phyloP scores from a whole-genome alignment of 129 eudicot genomes.

The Lactuca saligna region DNA sequence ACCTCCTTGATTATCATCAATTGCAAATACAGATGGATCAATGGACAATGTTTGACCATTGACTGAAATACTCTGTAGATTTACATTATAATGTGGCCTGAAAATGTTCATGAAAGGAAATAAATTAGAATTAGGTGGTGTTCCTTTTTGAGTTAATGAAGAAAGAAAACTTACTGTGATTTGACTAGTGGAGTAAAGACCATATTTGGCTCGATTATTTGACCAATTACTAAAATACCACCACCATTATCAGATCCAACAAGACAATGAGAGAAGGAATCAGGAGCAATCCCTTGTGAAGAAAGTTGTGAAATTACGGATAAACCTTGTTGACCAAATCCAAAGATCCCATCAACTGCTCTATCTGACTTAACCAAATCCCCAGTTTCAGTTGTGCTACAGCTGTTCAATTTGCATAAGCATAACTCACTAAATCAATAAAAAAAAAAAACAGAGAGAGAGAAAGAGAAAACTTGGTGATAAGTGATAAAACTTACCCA shows the following conservation, averaged over 20 bases:
- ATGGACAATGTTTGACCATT: constrained; percentile 76
- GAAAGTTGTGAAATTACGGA: constrained; percentile 87
- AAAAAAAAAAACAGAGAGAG: background rate
- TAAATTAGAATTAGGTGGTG: background rate
- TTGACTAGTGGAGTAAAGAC: constrained; percentile 91
- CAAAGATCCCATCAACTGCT: constrained; percentile 97
- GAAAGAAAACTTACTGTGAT: constrained; percentile 70
- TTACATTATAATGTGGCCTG: constrained; percentile 95
- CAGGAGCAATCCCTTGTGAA: constrained; percentile 76
- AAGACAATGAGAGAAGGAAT: constrained; percentile 88
- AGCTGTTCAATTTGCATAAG: constrained; percentile 62
- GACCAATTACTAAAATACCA: constrained; percentile 91
- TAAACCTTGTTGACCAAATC: constrained; percentile 93
- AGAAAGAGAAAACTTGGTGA: constrained; percentile 2
- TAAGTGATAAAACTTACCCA: constrained; percentile 65
- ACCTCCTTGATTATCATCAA: constrained; percentile 74
- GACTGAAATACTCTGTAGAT: constrained; percentile 80
- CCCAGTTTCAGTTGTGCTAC: constrained; percentile 86
- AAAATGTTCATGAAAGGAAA: background rate
- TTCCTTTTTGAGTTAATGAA: background rate
- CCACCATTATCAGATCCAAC: constrained; percentile 77
- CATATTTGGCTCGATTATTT: constrained; percentile 82
- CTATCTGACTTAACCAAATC: constrained; percentile 81
- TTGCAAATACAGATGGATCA: constrained; percentile 64
- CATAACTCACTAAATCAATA: background rate